These are phyloP conservation scores for Zygotorulaspora chibaensis DNA, from an alignment of 805 yeast species.

Conservation along the genomic window DNA sequence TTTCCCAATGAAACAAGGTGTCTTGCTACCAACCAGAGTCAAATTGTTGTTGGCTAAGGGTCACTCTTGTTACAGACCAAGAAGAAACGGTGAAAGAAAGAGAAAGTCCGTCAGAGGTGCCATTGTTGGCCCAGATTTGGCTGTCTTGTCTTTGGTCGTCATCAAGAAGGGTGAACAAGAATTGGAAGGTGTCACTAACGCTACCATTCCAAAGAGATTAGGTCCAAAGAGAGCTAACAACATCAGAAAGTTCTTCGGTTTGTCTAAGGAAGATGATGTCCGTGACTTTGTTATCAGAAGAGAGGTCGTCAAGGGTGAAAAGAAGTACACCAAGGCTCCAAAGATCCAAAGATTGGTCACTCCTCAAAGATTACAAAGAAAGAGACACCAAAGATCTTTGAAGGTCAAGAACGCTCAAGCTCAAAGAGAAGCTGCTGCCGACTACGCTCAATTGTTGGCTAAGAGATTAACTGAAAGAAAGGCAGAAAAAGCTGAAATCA, in stretches of 20 bases:
- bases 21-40: constrained; percentile 99
- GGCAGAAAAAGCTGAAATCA: constrained; percentile 97
- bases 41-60: constrained; percentile 90
- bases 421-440: constrained; percentile 99
- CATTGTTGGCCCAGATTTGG: constrained; percentile 94
- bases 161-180: constrained; percentile 97
- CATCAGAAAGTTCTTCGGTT: constrained; percentile 99
- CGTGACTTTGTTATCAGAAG: constrained; percentile 92
- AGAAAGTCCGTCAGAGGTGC: constrained; percentile 99
- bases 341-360: constrained; percentile 99
- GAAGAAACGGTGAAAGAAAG: constrained; percentile 99
- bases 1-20: constrained; percentile 99
- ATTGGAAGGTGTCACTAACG: constrained; percentile 92
- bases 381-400: constrained; percentile 91
- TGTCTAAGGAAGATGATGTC: constrained; percentile 45
- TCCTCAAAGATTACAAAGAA: constrained; percentile 98
- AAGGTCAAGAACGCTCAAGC: constrained; percentile 96
- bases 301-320: constrained; percentile 96
- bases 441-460: constrained; percentile 98
- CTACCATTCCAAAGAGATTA: constrained; percentile 95
- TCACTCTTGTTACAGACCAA: constrained; percentile 98
- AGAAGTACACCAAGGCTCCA: constrained; percentile 99
- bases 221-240: constrained; percentile 99
- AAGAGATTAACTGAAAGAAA: constrained; percentile 97
- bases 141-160: constrained; percentile 89